Evolutionary conservation across 2,329 filamentous ascomycete species (phyloP), one percentile per base, ranked within the genome.

Genomic region (Penicillium digitatum): DNA sequence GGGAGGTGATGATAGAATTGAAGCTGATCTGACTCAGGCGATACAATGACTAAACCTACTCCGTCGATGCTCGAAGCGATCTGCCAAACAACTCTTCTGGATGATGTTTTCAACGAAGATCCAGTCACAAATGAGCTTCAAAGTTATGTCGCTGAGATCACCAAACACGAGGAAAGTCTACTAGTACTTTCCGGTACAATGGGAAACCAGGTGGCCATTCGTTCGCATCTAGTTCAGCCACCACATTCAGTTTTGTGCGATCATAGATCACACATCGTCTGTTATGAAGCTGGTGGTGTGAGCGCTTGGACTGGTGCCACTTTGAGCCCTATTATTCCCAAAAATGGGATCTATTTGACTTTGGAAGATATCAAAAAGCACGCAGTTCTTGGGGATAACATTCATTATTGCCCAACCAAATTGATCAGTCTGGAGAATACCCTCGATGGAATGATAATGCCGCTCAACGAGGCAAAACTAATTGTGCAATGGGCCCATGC

Each of bases 121-220:
- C 78, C 83, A 0, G 90, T 87, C 0, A 96, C 93, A 1, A 85
- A 82, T 48, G 80, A 82, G 24, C 83, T 97, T 38, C 89, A 96
- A 72, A 75, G 80, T 43, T 86, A 88, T 70, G 81, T 95, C 42
- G 89, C 90, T 18, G 69, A 81, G 31, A 80, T 95, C 3, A 83
- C 89, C 0, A 84, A 84, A 62, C 91, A 95, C 64, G 87, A 91
- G 66, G 85, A 84, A 8, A 88, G 83, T 0, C 79, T 96, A 5
- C 86, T 96, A 51, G 89, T 96, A 52, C 80, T 95, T 56, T 94
- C 89, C 0, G 93, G 93, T 3, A 96, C 92, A 5, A 96, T 96
- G 91, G 91, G 90, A 38, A 96, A 96, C 74, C 91, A 96, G 71
- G 79, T 96, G 18, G 87, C 88, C 0, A 80, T 96, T 39, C 85